Evolutionary conservation across 768 basidiomycete genomes (phyloP).

Genomic region (Pisolithus albus): DNA sequence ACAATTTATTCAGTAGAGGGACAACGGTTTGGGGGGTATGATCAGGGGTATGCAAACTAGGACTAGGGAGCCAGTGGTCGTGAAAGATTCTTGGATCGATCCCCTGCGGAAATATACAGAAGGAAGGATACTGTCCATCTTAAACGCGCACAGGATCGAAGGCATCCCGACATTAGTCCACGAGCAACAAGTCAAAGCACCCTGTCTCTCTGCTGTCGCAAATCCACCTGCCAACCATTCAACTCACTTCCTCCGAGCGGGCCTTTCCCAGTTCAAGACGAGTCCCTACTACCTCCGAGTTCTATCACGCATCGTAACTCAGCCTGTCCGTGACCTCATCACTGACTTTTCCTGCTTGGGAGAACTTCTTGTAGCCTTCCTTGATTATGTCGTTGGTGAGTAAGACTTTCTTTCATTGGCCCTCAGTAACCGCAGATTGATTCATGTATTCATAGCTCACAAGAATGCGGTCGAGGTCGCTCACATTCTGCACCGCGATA

Average conservation of each 20-base stretch:
- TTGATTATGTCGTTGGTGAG: neutral
- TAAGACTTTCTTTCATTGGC: neutral
- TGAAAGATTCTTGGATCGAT: constrained; percentile 7
- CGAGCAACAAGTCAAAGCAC: neutral
- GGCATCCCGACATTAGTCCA: constrained; percentile 1
- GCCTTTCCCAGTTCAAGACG: no score
- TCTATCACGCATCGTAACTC: neutral
- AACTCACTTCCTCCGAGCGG: neutral
- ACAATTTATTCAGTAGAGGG: neutral
- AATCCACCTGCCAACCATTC: neutral
- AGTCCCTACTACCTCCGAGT: neutral
- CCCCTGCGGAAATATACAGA: neutral
- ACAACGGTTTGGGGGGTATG: neutral
- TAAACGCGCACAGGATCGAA: neutral
- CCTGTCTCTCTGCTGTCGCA: neutral
- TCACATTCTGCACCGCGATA: neutral
- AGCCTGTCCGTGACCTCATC: neutral
- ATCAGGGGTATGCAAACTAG: neutral
- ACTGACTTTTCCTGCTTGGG: neutral
- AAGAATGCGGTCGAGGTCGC: neutral
- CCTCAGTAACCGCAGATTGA: neutral
- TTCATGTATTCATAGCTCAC: neutral
- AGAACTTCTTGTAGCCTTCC: neutral
- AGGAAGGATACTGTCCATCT: neutral
- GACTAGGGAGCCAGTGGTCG: neutral